Conservation (phyloP, 129 eudicot genomes). For the Artemisia argyi region DNA sequence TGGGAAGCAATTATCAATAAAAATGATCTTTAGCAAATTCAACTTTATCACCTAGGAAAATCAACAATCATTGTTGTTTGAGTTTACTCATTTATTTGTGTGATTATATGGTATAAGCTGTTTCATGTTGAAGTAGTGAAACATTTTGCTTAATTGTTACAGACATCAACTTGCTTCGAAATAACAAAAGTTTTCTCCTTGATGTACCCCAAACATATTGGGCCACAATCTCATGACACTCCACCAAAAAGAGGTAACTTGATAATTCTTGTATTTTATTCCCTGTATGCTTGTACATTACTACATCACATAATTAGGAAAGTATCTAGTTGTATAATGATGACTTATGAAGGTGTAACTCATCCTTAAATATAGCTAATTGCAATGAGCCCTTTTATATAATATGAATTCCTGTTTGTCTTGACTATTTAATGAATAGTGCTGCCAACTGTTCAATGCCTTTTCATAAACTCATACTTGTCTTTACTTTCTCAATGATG, state of each 20-base stretch:
- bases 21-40: neutral
- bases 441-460: too few species aligned
- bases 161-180: conserved; percentile 58
- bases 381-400: neutral
- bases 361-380: neutral
- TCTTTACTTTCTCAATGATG: too few species aligned
- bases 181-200: conserved; percentile 65
- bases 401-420: neutral
- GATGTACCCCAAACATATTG: conserved; percentile 60
- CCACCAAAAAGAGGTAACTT: conserved; percentile 88
- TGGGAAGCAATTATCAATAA: too few species aligned
- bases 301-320: neutral
- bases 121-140: conserved; percentile 1
- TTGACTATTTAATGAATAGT: too few species aligned
- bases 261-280: neutral
- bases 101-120: conserved; percentile 8
- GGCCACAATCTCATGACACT: conserved; percentile 84
- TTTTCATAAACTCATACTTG: too few species aligned
- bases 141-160: conserved; percentile 25
- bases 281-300: neutral
- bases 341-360: neutral
- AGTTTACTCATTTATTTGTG: neutral
- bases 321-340: neutral
- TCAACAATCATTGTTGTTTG: neutral
- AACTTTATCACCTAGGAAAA: conserved; percentile 12